phyloP scores from a whole-genome alignment of 106 monocot species.

The Dendrobium nobile region DNA sequence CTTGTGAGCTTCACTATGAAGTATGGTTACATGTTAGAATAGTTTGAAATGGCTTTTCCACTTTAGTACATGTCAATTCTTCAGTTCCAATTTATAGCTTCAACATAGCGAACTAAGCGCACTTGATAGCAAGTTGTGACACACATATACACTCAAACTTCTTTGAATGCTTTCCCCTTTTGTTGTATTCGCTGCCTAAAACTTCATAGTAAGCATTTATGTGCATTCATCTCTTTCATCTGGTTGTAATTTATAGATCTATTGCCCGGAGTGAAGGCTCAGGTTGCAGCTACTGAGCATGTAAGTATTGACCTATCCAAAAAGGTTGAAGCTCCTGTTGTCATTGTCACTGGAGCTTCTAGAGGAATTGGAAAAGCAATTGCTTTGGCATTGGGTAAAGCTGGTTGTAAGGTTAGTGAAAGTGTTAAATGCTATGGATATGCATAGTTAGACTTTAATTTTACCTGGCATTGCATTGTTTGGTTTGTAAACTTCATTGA shows the following conservation, averaged over 20 bases:
- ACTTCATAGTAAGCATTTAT: neutral
- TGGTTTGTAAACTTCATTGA: neutral
- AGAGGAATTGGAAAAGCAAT: constrained; percentile 92
- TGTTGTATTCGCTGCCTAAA: neutral
- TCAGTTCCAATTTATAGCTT: too few species aligned
- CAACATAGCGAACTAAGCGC: neutral
- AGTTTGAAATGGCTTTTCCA: too few species aligned
- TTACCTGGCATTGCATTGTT: neutral
- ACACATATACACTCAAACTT: neutral
- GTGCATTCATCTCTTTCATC: neutral
- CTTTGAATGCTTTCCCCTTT: neutral
- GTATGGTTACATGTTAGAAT: neutral
- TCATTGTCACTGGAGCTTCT: constrained; percentile 88
- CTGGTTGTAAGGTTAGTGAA: constrained; percentile 83
- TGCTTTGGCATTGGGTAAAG: constrained; percentile 79
- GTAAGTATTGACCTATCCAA: constrained; percentile 30
- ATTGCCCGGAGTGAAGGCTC: constrained; percentile 42
- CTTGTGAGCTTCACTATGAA: neutral
- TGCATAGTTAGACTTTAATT: neutral
- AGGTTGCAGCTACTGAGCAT: constrained; percentile 43
- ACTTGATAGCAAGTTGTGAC: neutral
- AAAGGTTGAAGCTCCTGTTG: constrained; percentile 64
- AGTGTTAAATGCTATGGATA: neutral
- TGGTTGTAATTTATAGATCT: constrained; percentile 4
- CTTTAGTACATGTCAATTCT: too few species aligned